phyloP scores from a whole-genome alignment of 768 basidiomycete species.

The Leccinum longicurvipes region DNA sequence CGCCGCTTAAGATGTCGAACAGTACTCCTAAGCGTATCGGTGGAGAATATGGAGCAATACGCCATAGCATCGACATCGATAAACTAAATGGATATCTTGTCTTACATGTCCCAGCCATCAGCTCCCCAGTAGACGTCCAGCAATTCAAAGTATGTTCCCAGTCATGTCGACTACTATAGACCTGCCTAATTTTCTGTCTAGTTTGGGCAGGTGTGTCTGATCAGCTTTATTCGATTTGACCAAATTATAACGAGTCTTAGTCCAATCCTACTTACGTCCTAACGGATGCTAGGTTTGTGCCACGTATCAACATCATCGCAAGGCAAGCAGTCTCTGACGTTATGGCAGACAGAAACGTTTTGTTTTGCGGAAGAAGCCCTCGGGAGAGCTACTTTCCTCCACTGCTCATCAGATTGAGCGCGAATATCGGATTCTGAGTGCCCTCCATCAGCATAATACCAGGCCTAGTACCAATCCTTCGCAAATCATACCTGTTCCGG shows the following conservation, averaged over 20 bases:
- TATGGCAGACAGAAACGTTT: constrained; percentile 51
- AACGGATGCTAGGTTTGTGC: constrained; percentile 64
- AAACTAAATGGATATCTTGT: constrained; percentile 66
- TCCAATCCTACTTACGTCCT: constrained; percentile 97
- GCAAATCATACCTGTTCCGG: constrained; percentile 76
- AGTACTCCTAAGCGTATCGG: constrained; percentile 50
- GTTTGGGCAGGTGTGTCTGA: constrained; percentile 77
- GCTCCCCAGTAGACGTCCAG: constrained; percentile 70
- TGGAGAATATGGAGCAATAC: constrained; percentile 71
- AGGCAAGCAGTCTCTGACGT: constrained; percentile 2
- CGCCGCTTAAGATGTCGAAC: constrained; percentile 17
- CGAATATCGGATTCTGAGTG: constrained; percentile 78
- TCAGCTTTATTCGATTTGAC: not conserved
- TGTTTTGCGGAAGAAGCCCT: constrained; percentile 92
- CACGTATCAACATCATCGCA: not conserved
- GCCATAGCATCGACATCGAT: constrained; percentile 63
- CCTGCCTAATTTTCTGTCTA: constrained; percentile 30
- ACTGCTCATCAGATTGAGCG: constrained; percentile 97
- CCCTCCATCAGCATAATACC: constrained; percentile 72
- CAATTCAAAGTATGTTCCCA: constrained; percentile 79
- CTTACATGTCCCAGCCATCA: constrained; percentile 50
- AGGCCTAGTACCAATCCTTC: constrained; percentile 45
- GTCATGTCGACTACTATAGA: not conserved
- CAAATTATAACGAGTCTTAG: constrained; percentile 37
- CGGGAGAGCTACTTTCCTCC: constrained; percentile 78